phyloP scores from a whole-genome alignment of 2,329 filamentous ascomycete genomes.

The Leptosphaerulina australis region DNA sequence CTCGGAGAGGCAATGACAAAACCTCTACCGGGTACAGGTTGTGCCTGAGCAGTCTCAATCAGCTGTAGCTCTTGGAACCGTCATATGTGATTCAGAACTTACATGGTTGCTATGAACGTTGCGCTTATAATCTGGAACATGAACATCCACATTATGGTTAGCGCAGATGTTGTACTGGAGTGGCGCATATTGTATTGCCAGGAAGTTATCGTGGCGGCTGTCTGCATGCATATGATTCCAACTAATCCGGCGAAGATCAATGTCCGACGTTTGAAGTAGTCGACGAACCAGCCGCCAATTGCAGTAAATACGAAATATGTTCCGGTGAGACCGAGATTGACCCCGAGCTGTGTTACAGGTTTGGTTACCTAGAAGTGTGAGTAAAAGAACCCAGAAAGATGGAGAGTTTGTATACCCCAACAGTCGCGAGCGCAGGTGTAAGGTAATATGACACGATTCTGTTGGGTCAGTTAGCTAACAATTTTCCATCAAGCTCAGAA shows the following conservation, averaged over 20 bases:
- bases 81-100: neutral
- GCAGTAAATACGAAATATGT: slow-evolving; percentile 56
- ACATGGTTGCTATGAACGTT: slow-evolving; percentile 55
- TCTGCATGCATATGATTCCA: slow-evolving; percentile 55
- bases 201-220: slow-evolving; percentile 55
- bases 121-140: slow-evolving; percentile 57
- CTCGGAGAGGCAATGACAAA: slow-evolving; percentile 52
- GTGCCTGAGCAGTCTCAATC: slow-evolving; percentile 30
- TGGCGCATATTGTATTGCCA: slow-evolving; percentile 51
- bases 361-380: slow-evolving; percentile 34
- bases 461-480: neutral
- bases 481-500: too few species aligned
- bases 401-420: slow-evolving; percentile 34
- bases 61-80: neutral
- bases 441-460: slow-evolving; percentile 47
- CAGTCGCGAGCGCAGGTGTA: slow-evolving; percentile 49
- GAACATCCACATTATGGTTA: slow-evolving; percentile 58
- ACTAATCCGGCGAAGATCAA: slow-evolving; percentile 54
- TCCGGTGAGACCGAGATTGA: slow-evolving; percentile 53
- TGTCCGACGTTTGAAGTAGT: slow-evolving; percentile 52
- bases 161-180: slow-evolving; percentile 44
- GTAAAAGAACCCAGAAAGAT: neutral
- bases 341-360: slow-evolving; percentile 50
- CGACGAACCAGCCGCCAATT: slow-evolving; percentile 51
- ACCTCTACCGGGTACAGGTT: slow-evolving; percentile 56